Conservation (phyloP, 495 filamentous ascomycete genomes). For the Lophiostoma macrostomum region DNA sequence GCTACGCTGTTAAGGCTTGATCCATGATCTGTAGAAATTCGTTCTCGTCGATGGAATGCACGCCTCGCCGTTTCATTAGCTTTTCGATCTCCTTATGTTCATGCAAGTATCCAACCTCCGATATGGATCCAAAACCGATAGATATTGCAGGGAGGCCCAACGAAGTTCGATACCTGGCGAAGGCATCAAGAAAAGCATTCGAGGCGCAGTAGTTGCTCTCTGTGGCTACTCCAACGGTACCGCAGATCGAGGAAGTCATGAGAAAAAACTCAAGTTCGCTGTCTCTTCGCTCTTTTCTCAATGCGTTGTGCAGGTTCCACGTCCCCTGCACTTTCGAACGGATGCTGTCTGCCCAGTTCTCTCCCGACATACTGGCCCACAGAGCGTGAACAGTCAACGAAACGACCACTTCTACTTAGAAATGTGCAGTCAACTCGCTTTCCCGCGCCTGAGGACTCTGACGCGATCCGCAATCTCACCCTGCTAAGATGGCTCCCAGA, state of each 20-base stretch:
- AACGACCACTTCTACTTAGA: too few species aligned
- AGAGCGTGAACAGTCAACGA: too few species aligned
- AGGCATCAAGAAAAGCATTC: conserved; percentile 28
- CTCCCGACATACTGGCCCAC: conserved; percentile 11
- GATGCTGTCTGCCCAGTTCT: background rate
- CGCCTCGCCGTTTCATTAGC: background rate
- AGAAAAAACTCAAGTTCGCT: conserved; percentile 30
- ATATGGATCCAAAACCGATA: conserved; percentile 26
- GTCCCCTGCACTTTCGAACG: conserved; percentile 11
- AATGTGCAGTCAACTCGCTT: too few species aligned
- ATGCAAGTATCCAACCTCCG: conserved; percentile 23
- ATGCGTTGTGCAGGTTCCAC: conserved; percentile 23
- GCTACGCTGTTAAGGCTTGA: background rate
- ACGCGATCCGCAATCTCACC: too few species aligned
- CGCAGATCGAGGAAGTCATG: conserved; percentile 16
- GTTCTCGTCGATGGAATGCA: conserved; percentile 2
- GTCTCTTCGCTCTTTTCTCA: background rate
- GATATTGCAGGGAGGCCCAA: conserved; percentile 14
- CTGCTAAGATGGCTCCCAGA: too few species aligned
- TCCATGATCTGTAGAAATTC: conserved; percentile 13
- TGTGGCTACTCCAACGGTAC: conserved; percentile 9
- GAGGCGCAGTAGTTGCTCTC: conserved; percentile 28
- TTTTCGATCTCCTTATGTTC: conserved; percentile 8
- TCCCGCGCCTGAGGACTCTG: too few species aligned
- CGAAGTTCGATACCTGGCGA: conserved; percentile 11